A percentile compares a stretch with the other conserved stretches of the same genome.
Evolutionary conservation across 768 basidiomycete species (phyloP).

Genomic region (Leccinum ochraceum): DNA sequence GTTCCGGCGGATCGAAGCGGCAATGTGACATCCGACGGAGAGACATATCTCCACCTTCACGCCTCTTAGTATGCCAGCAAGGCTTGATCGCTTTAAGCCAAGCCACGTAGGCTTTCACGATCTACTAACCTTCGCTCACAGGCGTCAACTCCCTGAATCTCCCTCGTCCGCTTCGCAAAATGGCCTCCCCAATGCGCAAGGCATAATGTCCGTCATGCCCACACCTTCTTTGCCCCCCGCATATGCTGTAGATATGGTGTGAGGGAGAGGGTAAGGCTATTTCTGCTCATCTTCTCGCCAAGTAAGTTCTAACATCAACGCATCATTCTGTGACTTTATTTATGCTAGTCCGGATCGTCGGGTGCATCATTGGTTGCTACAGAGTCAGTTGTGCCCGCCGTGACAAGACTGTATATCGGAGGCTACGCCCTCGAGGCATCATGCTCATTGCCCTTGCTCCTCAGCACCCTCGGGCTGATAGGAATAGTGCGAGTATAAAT

Average conservation of each 20-base stretch:
- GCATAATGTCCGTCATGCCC: conserved; percentile 61
- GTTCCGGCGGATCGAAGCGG: no score
- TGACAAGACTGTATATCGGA: conserved; percentile 49
- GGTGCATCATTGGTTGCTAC: conserved; percentile 57
- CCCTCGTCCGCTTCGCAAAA: conserved; percentile 13
- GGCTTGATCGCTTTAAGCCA: no score
- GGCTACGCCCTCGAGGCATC: conserved; percentile 46
- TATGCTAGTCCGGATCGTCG: conserved; percentile 54
- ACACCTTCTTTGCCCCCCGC: conserved; percentile 48
- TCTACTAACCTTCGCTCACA: conserved; percentile 1
- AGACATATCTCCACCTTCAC: no score
- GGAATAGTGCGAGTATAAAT: conserved; percentile 33
- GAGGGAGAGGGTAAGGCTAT: conserved; percentile 64
- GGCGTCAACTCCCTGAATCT: neutral
- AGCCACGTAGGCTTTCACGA: no score
- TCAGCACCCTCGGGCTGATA: conserved; percentile 39
- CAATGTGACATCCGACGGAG: no score
- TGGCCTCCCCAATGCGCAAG: conserved; percentile 38
- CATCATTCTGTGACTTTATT: neutral
- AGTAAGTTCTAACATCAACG: conserved; percentile 39
- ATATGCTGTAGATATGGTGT: conserved; percentile 56
- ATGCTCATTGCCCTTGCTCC: conserved; percentile 40
- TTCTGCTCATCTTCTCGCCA: conserved; percentile 57
- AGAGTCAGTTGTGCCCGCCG: conserved; percentile 41
- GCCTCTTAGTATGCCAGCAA: no score